These are phyloP conservation scores for Botrytis byssoidea DNA, from an alignment of 2,329 filamentous ascomycete genomes.

Conservation along the genomic window DNA sequence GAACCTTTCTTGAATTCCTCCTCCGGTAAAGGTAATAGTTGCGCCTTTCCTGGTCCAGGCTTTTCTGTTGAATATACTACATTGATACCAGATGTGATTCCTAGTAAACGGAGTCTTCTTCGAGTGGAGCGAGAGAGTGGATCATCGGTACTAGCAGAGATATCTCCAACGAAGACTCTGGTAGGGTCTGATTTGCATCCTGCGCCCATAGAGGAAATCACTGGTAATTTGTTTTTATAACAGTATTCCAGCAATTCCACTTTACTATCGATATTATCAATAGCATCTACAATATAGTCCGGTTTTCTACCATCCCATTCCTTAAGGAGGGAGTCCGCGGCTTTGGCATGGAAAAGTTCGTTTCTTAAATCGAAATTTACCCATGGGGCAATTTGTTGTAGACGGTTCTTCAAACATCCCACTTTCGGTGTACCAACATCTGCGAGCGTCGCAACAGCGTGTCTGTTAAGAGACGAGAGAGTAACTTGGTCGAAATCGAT, in stretches of 20 bases:
- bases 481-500: constrained; percentile 98
- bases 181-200: constrained; percentile 89
- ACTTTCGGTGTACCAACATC: constrained; percentile 95
- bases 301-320: constrained; percentile 68
- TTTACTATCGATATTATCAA: constrained; percentile 98
- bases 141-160: constrained; percentile 83
- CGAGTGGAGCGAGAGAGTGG: constrained; percentile 82
- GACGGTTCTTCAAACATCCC: constrained; percentile 71
- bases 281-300: constrained; percentile 92
- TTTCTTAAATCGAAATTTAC: constrained; percentile 82
- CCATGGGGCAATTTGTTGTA: constrained; percentile 90
- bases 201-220: constrained; percentile 95
- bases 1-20: constrained; percentile 84
- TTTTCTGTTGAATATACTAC: constrained; percentile 93
- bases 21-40: constrained; percentile 80
- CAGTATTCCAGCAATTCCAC: constrained; percentile 89
- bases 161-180: constrained; percentile 84
- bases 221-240: constrained; percentile 69
- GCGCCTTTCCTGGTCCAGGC: constrained; percentile 84
- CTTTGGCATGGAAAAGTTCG: constrained; percentile 73
- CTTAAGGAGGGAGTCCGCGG: constrained; percentile 65
- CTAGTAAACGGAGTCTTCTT: constrained; percentile 67
- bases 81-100: constrained; percentile 81
- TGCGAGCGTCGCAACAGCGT: constrained; percentile 88
- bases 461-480: constrained; percentile 89